Evolutionary conservation across 768 basidiomycete genomes (phyloP).

Genomic region (Clitopilus hobsonii): DNA sequence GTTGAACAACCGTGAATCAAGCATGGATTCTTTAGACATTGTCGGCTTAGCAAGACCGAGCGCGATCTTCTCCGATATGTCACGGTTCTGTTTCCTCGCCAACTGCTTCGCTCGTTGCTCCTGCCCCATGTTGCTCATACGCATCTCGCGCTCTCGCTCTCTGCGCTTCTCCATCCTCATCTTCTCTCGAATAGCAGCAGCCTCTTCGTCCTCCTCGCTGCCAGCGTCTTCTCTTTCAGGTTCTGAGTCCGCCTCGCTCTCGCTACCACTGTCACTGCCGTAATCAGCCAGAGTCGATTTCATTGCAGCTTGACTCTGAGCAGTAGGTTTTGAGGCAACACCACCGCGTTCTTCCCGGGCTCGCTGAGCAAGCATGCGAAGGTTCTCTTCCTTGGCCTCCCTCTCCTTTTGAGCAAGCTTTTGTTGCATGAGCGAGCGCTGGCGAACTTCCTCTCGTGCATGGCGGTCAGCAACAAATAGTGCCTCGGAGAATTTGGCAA

Average conservation of each 20-base stretch:
- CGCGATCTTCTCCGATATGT: slow-evolving; percentile 98
- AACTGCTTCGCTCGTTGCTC: slow-evolving; percentile 96
- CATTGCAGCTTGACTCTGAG: slow-evolving; percentile 64
- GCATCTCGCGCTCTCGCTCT: slow-evolving; percentile 94
- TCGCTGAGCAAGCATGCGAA: slow-evolving; percentile 90
- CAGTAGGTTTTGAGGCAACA: slow-evolving; percentile 62
- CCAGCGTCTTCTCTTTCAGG: slow-evolving; percentile 23
- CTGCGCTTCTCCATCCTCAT: slow-evolving; percentile 90
- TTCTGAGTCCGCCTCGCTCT: slow-evolving; percentile 43
- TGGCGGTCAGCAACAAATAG: slow-evolving; percentile 94
- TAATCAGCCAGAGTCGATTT: slow-evolving; percentile 79
- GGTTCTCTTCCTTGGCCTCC: slow-evolving; percentile 92
- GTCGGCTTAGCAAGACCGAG: slow-evolving; percentile 97
- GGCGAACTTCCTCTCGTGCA: slow-evolving; percentile 96
- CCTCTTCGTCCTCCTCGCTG: slow-evolving; percentile 76
- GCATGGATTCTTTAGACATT: slow-evolving; percentile 92
- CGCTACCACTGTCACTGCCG: slow-evolving; percentile 71
- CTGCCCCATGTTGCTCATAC: slow-evolving; percentile 98
- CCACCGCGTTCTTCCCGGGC: slow-evolving; percentile 93
- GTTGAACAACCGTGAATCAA: slow-evolving; percentile 97
- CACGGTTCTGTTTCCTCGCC: slow-evolving; percentile 94
- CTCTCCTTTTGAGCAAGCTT: slow-evolving; percentile 99
- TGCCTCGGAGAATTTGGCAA: slow-evolving; percentile 97
- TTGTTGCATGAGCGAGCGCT: slow-evolving; percentile 96
- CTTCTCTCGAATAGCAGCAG: slow-evolving; percentile 79